Evolutionary conservation across 768 basidiomycete genomes (phyloP), one percentile per base, ranked within the genome.

Genomic region (Leccinum aurantiacum): DNA sequence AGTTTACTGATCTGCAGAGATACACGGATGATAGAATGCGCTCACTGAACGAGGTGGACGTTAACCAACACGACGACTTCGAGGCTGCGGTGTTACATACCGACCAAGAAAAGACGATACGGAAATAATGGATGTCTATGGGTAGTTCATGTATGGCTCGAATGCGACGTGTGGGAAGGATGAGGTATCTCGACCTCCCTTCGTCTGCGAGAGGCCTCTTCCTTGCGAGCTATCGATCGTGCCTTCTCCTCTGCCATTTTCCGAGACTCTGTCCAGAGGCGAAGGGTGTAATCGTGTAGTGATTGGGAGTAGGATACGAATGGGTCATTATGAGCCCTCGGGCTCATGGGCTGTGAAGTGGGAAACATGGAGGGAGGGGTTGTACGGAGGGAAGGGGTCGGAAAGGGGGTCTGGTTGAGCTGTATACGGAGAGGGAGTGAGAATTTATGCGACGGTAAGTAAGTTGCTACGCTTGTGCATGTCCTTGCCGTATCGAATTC

Each of bases 231-330:
- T 59, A 72, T 73, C 44, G 60, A 70, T 25, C 74, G 73, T 19
- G 78, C 74, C 59, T 73, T 75, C 67, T 86, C 83, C 67, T 87
- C 87, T 41, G 81, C 82, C 58, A 78, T 69, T 65, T 81, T 80
- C 66, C 85, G 78, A 6, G 86, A 86, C 68, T 89, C 85, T 54
- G 83, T 82, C 87, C 88, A 89, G 53, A 87, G 78, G 46, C 70
- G 78, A 54, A 88, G 79, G 29, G 88, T 89, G 61, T 88, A 89
- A 58, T 86, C 79, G 69, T 88, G 85, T 35, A 90, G 74, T 48
- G 86, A 79, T 65, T 82, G 84, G 17, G 88, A 83, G 67, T 90
- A 90, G 37, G 77, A 77, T 51, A 77, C 68, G 65, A 88, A 74
- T 8, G 81, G 78, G 63, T 75, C 68, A 25, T 62, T 65, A 22